Percentiles rank a stretch among this genome's conserved stretches.
Conservation (phyloP, 306 rosid genomes). For the Malus fusca region DNA sequence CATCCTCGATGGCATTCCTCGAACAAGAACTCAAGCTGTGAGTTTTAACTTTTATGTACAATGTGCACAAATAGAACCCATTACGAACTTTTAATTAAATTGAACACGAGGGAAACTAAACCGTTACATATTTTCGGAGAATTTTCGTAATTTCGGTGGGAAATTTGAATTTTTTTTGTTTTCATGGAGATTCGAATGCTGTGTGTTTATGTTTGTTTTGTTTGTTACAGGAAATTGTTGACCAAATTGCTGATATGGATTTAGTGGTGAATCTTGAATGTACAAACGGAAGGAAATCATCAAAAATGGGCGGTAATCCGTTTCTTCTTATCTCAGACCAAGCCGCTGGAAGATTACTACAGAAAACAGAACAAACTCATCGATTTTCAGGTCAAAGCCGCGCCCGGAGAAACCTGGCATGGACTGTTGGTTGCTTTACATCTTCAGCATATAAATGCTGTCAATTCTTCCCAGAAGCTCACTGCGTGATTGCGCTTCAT, state of each 20-base stretch:
- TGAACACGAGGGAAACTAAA: too few species aligned
- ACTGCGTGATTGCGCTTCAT: slow-evolving; percentile 45
- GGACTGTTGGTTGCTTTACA: slow-evolving; percentile 76
- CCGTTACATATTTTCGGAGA: too few species aligned
- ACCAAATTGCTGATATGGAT: slow-evolving; percentile 60
- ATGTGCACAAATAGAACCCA: too few species aligned
- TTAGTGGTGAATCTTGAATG: slow-evolving; percentile 79
- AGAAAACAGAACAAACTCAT: slow-evolving; percentile 51
- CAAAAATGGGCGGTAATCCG: background rate
- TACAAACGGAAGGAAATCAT: background rate
- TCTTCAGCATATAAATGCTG: slow-evolving; percentile 66
- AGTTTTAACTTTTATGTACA: slow-evolving; percentile 12
- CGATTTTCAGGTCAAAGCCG: slow-evolving; percentile 48
- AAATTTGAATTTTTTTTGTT: background rate
- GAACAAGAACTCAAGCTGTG: slow-evolving; percentile 90
- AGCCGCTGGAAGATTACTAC: slow-evolving; percentile 49
- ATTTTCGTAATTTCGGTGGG: background rate
- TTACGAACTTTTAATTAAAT: too few species aligned
- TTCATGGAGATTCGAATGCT: background rate
- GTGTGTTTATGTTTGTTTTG: background rate
- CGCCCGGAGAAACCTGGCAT: slow-evolving; percentile 69
- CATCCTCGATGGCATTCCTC: slow-evolving; percentile 91
- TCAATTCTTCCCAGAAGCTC: slow-evolving; percentile 64
- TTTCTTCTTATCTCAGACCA: slow-evolving; percentile 25
- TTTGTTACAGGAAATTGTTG: slow-evolving; percentile 65